Base-by-base conservation (phyloP, 2,329 filamentous ascomycete species). In the Dothiorella sarmentorum region DNA sequence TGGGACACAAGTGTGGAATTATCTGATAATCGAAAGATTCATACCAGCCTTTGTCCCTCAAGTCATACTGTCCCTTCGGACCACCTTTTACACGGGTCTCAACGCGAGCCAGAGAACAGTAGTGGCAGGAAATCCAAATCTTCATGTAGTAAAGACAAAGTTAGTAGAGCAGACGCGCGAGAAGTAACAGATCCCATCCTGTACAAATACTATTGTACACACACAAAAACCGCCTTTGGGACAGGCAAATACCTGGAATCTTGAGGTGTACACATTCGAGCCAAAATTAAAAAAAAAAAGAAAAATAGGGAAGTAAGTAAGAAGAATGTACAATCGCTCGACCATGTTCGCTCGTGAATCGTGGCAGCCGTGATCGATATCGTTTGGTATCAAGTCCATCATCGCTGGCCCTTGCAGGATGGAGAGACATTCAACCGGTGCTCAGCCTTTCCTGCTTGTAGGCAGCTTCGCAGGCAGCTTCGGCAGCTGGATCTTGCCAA, bases 401-500 rank as follows among this genome's bases (percentile, higher is more conserved):
- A 29, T 40, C 33, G 18, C 35, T 40, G 49, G 49, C n/a, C n/a
- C n/a, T n/a, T n/a, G n/a, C n/a, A 7, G 15, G 22, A 13, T 38
- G 37, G 9, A 38, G 22, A 7, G 22, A 40, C 11, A 51, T n/a
- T 5, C 20, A 18, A 40, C 22, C 11, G 22, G 1, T 22, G 20
- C 7, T 42, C 38, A 56, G 35, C 20, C 47, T 15, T 63, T 69
- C 63, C 62, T 53, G 45, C 18, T 65, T 7, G 61, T 59, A 1
- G 62, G 60, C 38, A 71, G 42, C 3, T 63, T 61, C 3, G 66
- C 64, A 2, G 63, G 60, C 40, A 71, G 44, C 5, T 63, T 61
- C 3, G 66, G 64, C 44, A 71, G 22, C 38, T 67, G 66, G 4
- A 66, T 63, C 58, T 61, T 66, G 2, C 64, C 64, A 13, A 70